These are phyloP conservation scores for Stephania yunnanensis DNA, from an alignment of 164 flowering plant species.

Conservation along the genomic window DNA sequence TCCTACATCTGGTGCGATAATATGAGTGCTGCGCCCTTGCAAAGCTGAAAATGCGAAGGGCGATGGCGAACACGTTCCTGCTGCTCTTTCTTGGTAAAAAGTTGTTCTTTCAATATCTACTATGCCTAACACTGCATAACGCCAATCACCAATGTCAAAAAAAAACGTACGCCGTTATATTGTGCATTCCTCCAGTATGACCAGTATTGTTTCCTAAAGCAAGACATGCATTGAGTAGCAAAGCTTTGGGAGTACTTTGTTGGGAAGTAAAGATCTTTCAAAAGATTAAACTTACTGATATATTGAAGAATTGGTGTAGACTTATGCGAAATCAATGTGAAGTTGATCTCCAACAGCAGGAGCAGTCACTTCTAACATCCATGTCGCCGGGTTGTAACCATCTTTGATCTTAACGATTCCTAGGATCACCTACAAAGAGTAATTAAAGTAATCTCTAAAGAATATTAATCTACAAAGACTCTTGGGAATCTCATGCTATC, in stretches of 20 bases:
- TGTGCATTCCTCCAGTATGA: not conserved
- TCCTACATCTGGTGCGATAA: too few species aligned
- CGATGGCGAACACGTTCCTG: conserved; percentile 48
- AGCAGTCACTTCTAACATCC: conserved; percentile 32
- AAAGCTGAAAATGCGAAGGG: conserved; percentile 51
- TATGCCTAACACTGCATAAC: not conserved
- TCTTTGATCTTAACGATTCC: conserved; percentile 24
- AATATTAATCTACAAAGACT: too few species aligned
- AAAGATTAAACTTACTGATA: conserved; percentile 4
- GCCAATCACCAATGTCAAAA: not conserved
- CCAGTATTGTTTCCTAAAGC: not conserved
- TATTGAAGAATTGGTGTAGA: conserved; percentile 22
- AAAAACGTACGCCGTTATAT: not conserved
- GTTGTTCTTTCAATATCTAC: too few species aligned
- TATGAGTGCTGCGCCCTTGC: too few species aligned
- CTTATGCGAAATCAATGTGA: conserved; percentile 20
- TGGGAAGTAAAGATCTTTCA: conserved; percentile 1
- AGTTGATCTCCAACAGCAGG: conserved; percentile 20
- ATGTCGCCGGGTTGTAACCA: conserved; percentile 32
- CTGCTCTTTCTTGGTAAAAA: conserved; percentile 43
- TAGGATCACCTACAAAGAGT: conserved; percentile 23
- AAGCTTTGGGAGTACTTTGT: not conserved
- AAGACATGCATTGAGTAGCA: not conserved
- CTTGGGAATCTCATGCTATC: too few species aligned
- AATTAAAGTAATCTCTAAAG: too few species aligned